These are phyloP conservation scores for Eucalyptus sp. DNA, from an alignment of 345 rosid species.

Conservation along the genomic window DNA sequence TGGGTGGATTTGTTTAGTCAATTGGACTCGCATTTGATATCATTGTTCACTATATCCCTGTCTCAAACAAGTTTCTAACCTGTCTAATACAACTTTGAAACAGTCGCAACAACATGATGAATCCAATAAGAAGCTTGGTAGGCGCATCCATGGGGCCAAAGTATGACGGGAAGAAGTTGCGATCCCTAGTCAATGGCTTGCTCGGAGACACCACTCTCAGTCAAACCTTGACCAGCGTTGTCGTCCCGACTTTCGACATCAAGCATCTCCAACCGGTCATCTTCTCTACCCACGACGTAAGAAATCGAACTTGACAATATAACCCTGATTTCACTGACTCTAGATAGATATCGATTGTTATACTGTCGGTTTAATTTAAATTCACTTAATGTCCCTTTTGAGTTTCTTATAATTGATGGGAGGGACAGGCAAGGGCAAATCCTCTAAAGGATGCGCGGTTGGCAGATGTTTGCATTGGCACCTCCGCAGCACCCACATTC, in stretches of 20 bases:
- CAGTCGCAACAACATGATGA: background rate
- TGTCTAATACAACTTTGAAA: background rate
- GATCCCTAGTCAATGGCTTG: background rate
- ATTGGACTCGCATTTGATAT: background rate
- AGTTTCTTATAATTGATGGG: background rate
- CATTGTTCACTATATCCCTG: background rate
- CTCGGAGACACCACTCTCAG: background rate
- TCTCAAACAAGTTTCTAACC: background rate
- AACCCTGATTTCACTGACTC: background rate
- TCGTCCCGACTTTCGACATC: background rate
- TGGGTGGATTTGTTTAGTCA: background rate
- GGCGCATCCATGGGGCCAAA: background rate
- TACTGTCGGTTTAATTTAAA: background rate
- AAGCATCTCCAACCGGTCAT: background rate
- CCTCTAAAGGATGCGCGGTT: constrained; percentile 5
- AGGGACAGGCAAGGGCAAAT: background rate
- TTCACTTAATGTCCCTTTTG: background rate
- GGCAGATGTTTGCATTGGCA: constrained; percentile 8
- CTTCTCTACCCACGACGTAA: background rate
- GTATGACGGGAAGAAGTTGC: background rate
- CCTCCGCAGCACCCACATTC: constrained; percentile 15
- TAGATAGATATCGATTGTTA: background rate
- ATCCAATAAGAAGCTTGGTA: background rate
- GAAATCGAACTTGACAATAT: background rate
- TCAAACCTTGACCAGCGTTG: background rate